Conservation (phyloP, 495 filamentous ascomycete genomes). For the Neurospora sp. region DNA sequence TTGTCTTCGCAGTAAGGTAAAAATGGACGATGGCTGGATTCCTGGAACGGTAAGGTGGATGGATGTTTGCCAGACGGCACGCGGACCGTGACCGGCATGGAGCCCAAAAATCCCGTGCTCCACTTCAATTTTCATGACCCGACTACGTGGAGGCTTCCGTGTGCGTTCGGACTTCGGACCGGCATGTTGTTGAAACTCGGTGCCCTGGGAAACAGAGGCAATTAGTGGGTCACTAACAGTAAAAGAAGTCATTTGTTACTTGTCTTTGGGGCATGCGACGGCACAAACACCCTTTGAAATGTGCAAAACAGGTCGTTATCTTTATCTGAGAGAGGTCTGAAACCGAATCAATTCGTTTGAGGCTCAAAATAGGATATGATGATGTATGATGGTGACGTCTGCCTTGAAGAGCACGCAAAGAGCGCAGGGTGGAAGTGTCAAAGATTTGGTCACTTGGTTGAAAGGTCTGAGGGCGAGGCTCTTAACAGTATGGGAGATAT, state of each 20-base stretch:
- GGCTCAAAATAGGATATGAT: background rate
- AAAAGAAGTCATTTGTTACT: background rate
- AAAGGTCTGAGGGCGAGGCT: background rate
- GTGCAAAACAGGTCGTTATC: background rate
- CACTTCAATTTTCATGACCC: background rate
- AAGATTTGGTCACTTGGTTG: background rate
- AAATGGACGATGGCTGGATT: background rate
- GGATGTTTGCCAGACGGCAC: slow-evolving; percentile 1
- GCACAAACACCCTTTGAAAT: background rate
- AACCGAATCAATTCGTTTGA: background rate
- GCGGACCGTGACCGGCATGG: background rate
- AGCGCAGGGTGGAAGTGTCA: background rate
- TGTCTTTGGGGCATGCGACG: background rate
- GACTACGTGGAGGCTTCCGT: background rate
- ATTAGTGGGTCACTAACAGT: background rate
- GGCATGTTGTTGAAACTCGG: background rate
- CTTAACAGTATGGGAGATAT: background rate
- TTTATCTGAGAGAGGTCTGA: background rate
- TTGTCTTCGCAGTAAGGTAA: background rate
- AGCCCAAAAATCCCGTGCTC: background rate
- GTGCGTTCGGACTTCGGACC: background rate
- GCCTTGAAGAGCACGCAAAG: background rate
- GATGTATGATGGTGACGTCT: background rate
- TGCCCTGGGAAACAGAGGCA: background rate
- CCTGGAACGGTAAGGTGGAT: background rate